phyloP scores from a whole-genome alignment of 2,329 filamentous ascomycete genomes.

The Aspergillus aculeatinus region DNA sequence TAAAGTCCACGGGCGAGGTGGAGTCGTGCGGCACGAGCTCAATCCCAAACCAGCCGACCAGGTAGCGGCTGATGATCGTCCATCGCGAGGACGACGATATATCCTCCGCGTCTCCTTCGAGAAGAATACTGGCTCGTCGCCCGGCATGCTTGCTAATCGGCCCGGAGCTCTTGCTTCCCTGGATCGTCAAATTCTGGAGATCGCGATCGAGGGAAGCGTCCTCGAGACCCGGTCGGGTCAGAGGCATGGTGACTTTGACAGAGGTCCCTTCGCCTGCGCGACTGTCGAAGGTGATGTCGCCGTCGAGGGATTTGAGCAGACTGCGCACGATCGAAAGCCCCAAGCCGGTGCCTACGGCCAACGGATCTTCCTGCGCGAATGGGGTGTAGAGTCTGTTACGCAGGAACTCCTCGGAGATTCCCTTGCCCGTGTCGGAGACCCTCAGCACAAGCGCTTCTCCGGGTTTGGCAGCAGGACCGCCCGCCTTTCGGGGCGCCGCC shows the following conservation, averaged over 20 bases:
- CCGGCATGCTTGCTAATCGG: slow-evolving; percentile 16
- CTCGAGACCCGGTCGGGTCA: slow-evolving; percentile 33
- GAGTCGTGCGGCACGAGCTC: slow-evolving; percentile 33
- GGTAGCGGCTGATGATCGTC: slow-evolving; percentile 30
- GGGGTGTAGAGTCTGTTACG: slow-evolving; percentile 60
- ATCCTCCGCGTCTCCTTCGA: slow-evolving; percentile 24
- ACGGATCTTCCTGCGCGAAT: slow-evolving; percentile 58
- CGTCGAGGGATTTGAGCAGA: slow-evolving; percentile 61
- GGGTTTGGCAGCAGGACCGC: not conserved
- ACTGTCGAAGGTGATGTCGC: slow-evolving; percentile 58
- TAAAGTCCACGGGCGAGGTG: slow-evolving; percentile 30
- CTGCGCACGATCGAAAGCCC: slow-evolving; percentile 64
- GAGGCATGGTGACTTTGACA: slow-evolving; percentile 51
- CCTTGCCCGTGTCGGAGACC: slow-evolving; percentile 64
- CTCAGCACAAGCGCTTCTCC: slow-evolving; percentile 31
- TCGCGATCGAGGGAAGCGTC: not conserved
- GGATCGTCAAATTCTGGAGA: not conserved
- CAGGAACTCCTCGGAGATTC: slow-evolving; percentile 64
- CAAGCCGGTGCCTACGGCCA: slow-evolving; percentile 53
- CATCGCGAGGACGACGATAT: slow-evolving; percentile 23
- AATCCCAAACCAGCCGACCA: slow-evolving; percentile 40
- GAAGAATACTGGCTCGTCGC: slow-evolving; percentile 28
- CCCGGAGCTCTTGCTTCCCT: not conserved
- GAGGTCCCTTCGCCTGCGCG: slow-evolving; percentile 56
- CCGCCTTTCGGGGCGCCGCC: not conserved